Base-by-base conservation (phyloP, 2,329 filamentous ascomycete genomes). In the Hypoxylon rubiginosum region DNA sequence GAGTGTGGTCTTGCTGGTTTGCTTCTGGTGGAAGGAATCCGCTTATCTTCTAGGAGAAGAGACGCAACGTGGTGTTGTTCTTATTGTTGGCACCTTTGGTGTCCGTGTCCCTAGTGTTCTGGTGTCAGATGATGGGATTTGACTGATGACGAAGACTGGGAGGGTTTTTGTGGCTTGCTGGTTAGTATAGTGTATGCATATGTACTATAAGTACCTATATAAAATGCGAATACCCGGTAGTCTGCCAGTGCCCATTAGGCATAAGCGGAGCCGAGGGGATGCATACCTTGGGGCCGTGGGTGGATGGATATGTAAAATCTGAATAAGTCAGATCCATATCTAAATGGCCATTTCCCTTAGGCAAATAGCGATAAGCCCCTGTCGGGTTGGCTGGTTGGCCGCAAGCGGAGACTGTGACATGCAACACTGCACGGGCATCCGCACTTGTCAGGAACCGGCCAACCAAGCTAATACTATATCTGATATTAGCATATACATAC, bases 61-160 rank as follows among this genome's bases (percentile, higher is more conserved):
- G 39, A 43, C 17, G 64, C 61, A 62, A 67, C 65, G 66, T 62
- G 66, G 58, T 65, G 45, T 55, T 49, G 43, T 55, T n/a, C n/a
- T 28, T 54, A 28, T 62, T 58, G 52, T 58, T 62, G 13, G 45
- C 30, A 54, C 54, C 56, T 58, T 60, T 7, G 15, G 4, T 36
- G 21, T 58, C 62, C 51, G n/a, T n/a, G n/a, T n/a, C n/a, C n/a
- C n/a, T n/a, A n/a, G n/a, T n/a, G n/a, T n/a, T n/a, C 62, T 53
- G 34, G 53, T 57, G 66, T 68, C 66, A 68, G 66, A 66, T 68
- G 66, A 68, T 62, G 39, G 39, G 39, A 43, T 41, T 19, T 21
- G 39, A 11, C 39, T 43, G 39, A 43, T 43, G 39, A 43, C 39
- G 39, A 15, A 19, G 39, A 4, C 3, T 21, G n/a, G n/a, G 8